phyloP scores from a whole-genome alignment of 768 basidiomycete genomes.

The Fomitopsis serialis region DNA sequence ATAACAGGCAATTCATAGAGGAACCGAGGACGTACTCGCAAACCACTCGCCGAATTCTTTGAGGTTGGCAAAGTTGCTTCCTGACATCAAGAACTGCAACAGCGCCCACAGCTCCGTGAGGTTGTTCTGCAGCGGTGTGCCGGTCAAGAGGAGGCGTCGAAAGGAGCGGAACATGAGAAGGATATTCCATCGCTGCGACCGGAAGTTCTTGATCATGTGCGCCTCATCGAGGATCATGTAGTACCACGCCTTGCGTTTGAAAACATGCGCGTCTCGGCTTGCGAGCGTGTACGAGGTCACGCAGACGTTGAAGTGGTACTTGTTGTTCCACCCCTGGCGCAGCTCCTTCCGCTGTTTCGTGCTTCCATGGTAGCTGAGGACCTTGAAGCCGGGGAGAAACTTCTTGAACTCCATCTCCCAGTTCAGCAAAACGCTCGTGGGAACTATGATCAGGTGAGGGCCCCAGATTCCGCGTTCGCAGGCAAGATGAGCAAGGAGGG shows the following conservation, averaged over 20 bases:
- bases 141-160: conserved; percentile 85
- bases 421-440: conserved; percentile 90
- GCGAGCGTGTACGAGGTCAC: conserved; percentile 93
- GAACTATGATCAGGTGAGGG: conserved; percentile 88
- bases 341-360: conserved; percentile 87
- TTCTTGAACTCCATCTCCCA: conserved; percentile 99
- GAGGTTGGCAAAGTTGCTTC: conserved; percentile 82
- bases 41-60: conserved; percentile 97
- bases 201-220: conserved; percentile 98
- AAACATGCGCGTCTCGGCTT: conserved; percentile 85
- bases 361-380: conserved; percentile 86
- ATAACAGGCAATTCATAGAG: neutral
- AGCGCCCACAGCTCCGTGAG: conserved; percentile 94
- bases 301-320: conserved; percentile 88
- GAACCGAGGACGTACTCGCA: conserved; percentile 58
- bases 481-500: conserved; percentile 88
- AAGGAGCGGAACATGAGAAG: conserved; percentile 84
- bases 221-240: conserved; percentile 97
- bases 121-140: conserved; percentile 96
- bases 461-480: conserved; percentile 90
- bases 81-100: conserved; percentile 90
- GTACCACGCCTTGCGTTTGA: conserved; percentile 91
- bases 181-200: conserved; percentile 90
- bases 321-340: conserved; percentile 87
- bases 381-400: conserved; percentile 84